phyloP scores from a whole-genome alignment of 2,329 filamentous ascomycete genomes.

The Apiospora phragmitis region DNA sequence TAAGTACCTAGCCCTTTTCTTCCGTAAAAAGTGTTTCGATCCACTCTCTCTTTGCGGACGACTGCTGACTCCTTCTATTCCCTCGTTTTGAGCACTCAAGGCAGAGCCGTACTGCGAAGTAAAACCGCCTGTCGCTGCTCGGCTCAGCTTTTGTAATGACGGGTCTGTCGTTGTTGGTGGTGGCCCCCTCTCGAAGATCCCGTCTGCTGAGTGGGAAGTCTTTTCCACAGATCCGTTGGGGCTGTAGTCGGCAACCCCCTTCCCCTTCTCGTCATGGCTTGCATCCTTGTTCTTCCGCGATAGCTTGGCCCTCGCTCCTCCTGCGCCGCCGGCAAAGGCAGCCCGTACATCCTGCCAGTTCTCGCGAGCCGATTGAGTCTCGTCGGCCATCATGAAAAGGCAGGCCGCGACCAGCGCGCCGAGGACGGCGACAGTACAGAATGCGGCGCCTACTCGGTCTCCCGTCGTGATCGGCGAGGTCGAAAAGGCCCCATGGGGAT shows the following conservation, averaged over 20 bases:
- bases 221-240: neutral
- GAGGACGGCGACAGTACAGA: slow-evolving; percentile 61
- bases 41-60: neutral
- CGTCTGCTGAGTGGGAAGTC: neutral
- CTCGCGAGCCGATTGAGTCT: slow-evolving; percentile 33
- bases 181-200: neutral
- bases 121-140: neutral
- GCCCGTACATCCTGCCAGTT: slow-evolving; percentile 24
- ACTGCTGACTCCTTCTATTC: neutral
- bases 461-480: slow-evolving; percentile 50
- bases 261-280: slow-evolving; percentile 12
- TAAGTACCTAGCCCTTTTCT: neutral
- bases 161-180: neutral
- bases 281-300: neutral
- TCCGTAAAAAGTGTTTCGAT: neutral
- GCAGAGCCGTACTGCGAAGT: neutral
- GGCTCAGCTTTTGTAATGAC: neutral
- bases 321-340: slow-evolving; percentile 1
- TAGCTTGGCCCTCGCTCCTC: slow-evolving; percentile 5
- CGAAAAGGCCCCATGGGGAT: slow-evolving; percentile 22
- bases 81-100: neutral
- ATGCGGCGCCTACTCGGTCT: slow-evolving; percentile 68
- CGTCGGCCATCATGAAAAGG: slow-evolving; percentile 50
- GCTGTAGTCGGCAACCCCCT: slow-evolving; percentile 6
- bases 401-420: slow-evolving; percentile 54